Base-by-base conservation (phyloP, 352 stramenopile species). In the Phytophthora meadii region DNA sequence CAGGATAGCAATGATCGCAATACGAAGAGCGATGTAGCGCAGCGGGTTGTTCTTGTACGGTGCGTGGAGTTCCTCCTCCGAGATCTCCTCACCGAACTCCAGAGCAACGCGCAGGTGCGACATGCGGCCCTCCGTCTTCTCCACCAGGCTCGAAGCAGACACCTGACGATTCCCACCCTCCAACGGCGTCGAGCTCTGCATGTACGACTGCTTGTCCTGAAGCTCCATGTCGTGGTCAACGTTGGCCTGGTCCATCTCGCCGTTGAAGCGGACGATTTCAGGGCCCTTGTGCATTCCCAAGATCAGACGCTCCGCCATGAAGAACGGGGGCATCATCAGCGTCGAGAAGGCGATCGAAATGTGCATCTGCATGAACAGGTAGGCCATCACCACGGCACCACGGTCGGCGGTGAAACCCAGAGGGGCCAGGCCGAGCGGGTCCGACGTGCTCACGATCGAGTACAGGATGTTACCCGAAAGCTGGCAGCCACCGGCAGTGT, bases 381-480 rank as follows among this genome's bases (percentile, higher is more conserved):
- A 34, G 8, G 30, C 30, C 30, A 34, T 34, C 30, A 34, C 30
- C 30, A 34, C 30, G 8, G 30, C 30, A 34, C 30, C 30, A 34
- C 30, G 30, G 30, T 34, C 30, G 30, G 30, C 30, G 30, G 30
- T 11, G 30, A 34, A 34, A 11, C 30, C 30, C 0, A 34, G 30
- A 3, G 30, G 30, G 8, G 30, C 30, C 30, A 34, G 1, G 8
- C 30, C 30, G 8, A 34, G 30, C 30, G 30, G 30, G 30, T 34
- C 30, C 30, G 30, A 34, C 30, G 30, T 34, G 30, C 30, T 34
- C 30, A 34, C 30, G 30, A 76, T 69, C 15, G 77, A 69, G 68
- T 83, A 88, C 50, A 88, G 65, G 28, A 88, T 66, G 64, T 87
- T 34, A 11, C 30, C 30, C 30, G 30, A 34, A 34, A 34, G 6